These are phyloP conservation scores for Crucibulum laeve DNA, from an alignment of 768 basidiomycete species.

Conservation along the genomic window DNA sequence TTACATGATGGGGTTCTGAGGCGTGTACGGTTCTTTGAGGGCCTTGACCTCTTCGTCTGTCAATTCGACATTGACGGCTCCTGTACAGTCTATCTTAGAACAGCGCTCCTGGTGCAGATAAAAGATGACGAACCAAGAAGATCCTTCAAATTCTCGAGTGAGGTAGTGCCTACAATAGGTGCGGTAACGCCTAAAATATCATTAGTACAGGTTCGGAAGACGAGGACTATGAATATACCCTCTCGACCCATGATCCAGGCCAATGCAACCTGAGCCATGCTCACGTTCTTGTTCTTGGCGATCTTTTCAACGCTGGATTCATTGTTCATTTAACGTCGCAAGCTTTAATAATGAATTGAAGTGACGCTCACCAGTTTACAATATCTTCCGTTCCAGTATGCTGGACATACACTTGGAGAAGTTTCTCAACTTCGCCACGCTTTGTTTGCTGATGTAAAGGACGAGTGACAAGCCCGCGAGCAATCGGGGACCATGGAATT, in stretches of 20 bases:
- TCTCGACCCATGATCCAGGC: conserved; percentile 47
- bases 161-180: conserved; percentile 37
- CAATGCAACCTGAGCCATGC: conserved; percentile 55
- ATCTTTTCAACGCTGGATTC: conserved; percentile 49
- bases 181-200: conserved; percentile 25
- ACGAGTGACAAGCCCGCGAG: conserved; percentile 42
- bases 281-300: conserved; percentile 43
- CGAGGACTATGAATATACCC: conserved; percentile 13
- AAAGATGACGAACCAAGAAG: conserved; percentile 21
- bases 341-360: not conserved
- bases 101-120: not conserved
- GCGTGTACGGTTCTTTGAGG: too few relatives aligned
- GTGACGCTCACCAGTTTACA: conserved; percentile 26
- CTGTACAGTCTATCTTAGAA: conserved; percentile 11
- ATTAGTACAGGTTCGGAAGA: not conserved
- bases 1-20: too few relatives aligned
- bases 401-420: conserved; percentile 17
- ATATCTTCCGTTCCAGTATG: conserved; percentile 27
- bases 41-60: conserved; percentile 47
- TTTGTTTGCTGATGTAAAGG: conserved; percentile 32
- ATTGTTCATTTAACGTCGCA: not conserved
- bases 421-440: conserved; percentile 33
- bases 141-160: conserved; percentile 31
- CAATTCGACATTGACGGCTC: conserved; percentile 34
- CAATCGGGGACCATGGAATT: conserved; percentile 60